Percentiles rank a stretch among this genome's conserved stretches.
Conservation (phyloP, 495 filamentous ascomycete genomes). For the Tuber indicum region DNA sequence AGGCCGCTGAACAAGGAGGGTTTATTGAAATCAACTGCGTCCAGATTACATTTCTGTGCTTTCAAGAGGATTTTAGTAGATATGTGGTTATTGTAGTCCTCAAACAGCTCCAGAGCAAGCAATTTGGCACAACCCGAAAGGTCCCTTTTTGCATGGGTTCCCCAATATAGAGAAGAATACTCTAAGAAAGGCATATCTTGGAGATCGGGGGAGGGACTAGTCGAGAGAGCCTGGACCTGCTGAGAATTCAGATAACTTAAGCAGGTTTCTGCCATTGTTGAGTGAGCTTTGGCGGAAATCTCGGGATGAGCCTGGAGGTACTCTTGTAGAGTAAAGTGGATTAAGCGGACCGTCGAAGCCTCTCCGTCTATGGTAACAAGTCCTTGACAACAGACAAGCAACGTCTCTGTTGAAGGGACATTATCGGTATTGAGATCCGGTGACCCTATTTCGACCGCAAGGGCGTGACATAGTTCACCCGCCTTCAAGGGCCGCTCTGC, state of each 20-base stretch:
- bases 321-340: background rate
- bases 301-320: background rate
- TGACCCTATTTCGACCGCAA: background rate
- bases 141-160: background rate
- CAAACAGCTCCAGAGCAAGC: background rate
- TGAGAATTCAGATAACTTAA: background rate
- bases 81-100: background rate
- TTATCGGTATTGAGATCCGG: background rate
- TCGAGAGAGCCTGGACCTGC: background rate
- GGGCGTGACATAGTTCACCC: background rate
- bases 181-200: background rate
- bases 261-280: background rate
- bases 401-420: background rate
- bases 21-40: background rate
- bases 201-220: background rate
- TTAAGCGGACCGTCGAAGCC: background rate
- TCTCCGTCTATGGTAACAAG: background rate
- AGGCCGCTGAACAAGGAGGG: background rate
- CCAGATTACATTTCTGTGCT: background rate
- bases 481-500: background rate
- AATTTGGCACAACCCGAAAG: background rate
- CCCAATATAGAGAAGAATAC: background rate
- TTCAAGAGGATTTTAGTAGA: background rate
- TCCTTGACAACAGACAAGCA: background rate
- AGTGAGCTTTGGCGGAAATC: background rate